A percentile compares a stretch with the other conserved stretches of the same genome.
Conservation (phyloP, 1,139 yeast species). For the Blastobotrys capitulatus region DNA sequence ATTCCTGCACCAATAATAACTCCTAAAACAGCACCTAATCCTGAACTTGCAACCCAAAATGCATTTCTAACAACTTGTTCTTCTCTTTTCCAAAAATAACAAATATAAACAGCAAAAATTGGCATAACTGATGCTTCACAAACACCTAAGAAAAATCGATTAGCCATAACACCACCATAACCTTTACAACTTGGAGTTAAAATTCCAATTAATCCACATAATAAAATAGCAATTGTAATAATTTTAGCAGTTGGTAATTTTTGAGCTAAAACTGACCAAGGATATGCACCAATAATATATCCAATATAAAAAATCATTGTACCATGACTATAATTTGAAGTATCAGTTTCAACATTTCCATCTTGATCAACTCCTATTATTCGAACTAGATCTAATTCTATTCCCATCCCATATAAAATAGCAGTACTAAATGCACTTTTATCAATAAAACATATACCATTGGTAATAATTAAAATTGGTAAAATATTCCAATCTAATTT, state of each 20-base stretch:
- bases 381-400: constrained; percentile 4
- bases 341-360: constrained; percentile 29
- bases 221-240: constrained; percentile 4
- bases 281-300: constrained; percentile 40
- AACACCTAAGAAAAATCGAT: constrained; percentile 14
- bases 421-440: constrained; percentile 27
- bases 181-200: constrained; percentile 10
- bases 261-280: constrained; percentile 44
- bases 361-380: constrained; percentile 32
- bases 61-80: constrained; percentile 13
- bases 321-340: constrained; percentile 43
- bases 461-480: constrained; percentile 14
- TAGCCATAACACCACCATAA: constrained; percentile 13
- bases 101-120: constrained; percentile 13
- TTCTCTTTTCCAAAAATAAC: constrained; percentile 16
- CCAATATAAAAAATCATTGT: constrained; percentile 45
- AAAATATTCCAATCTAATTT: constrained; percentile 12
- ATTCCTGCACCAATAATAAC: constrained; percentile 8
- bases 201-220: constrained; percentile 13
- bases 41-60: constrained; percentile 10
- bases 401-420: constrained; percentile 9
- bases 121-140: constrained; percentile 15
- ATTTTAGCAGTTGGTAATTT: constrained; percentile 45
- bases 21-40: constrained; percentile 5
- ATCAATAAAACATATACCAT: constrained; percentile 26